Conservation (phyloP, 176 grass and related monocot species). For the Lolium rigidum region DNA sequence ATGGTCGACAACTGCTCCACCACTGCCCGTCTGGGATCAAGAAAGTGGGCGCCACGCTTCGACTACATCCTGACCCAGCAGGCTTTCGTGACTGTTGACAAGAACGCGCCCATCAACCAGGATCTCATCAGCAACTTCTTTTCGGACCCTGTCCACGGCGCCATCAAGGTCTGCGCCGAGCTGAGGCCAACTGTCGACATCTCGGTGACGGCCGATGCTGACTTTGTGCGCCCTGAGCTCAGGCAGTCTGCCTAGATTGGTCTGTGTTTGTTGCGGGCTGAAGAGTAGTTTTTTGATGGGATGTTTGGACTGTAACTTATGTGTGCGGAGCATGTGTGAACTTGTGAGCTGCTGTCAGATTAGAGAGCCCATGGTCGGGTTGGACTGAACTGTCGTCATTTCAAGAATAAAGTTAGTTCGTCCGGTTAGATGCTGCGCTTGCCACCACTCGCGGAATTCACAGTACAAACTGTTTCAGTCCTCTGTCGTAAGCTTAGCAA, state of each 20-base stretch:
- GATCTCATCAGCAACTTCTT: conserved; percentile 93
- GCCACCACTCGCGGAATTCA: too few relatives aligned
- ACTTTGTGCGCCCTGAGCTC: conserved; percentile 78
- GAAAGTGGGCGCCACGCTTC: conserved; percentile 82
- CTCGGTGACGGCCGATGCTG: conserved; percentile 67
- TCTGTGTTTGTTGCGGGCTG: too few relatives aligned
- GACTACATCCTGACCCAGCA: conserved; percentile 84
- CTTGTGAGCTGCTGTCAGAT: conserved; percentile 21
- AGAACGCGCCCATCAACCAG: conserved; percentile 64
- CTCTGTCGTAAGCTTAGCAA: too few relatives aligned
- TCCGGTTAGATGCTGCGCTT: too few relatives aligned
- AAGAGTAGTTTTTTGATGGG: not conserved
- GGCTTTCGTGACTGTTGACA: conserved; percentile 66
- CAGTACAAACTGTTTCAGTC: too few relatives aligned
- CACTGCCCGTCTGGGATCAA: conserved; percentile 68
- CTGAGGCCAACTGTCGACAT: conserved; percentile 82
- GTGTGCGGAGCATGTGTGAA: not conserved
- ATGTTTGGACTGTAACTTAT: conserved; percentile 4
- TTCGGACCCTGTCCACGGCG: conserved; percentile 66
- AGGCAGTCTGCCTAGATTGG: conserved; percentile 37
- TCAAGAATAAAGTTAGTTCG: conserved; percentile 35
- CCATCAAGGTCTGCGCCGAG: conserved; percentile 64
- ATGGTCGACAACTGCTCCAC: conserved; percentile 89
- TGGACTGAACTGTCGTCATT: not conserved
- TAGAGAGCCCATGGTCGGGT: not conserved